Evolutionary conservation across 805 yeast genomes (phyloP), one percentile per base, ranked within the genome.

Genomic region (Candida coleopterorum): DNA sequence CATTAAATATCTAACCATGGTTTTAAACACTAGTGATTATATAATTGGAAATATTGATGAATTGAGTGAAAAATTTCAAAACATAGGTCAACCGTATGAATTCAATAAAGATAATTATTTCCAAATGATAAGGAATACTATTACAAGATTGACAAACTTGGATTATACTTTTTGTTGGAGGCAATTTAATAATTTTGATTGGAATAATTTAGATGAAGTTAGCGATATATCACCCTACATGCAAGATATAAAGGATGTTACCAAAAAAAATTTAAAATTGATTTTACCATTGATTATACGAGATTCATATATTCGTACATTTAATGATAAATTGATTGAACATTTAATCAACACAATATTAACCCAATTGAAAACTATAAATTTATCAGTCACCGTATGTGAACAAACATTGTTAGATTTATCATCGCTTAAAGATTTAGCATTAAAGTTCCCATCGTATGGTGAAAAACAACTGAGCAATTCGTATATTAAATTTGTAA

Each of bases 21-120:
- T 88, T 8, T 61, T 90, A 24, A 86, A 87, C 47, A 90, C 98
- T 0, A 87, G 95, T 1, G 96, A 90, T 53, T 93, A 89, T 55
- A 81, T 95, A 41, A 75, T 85, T 12, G 68, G 77, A 9, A 93
- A 96, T 3, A 75, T 81, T 2, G 72, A 71, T 9, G 97, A 93
- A 53, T 61, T 93, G 30, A 87, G 80, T 47, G 84, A 81, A 18
- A 76, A 76, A 47, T 58, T 52, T 64, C 64, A 56, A 53, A 62
- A 58, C 48, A 67, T 55, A 45, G 56, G 60, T 12, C 50, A 56
- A 11, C 56, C 59, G 15, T 57, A 57, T 34, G 50, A 64, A 9
- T 81, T 87, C 47, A 73, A 75, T n/a, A 74, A 72, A 38, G 77
- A 77, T 31, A 54, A 68, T 1, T 86, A 77, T 53, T 66, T 76